Conservation (phyloP, 306 rosid species). For the Cucumis cinereus region DNA sequence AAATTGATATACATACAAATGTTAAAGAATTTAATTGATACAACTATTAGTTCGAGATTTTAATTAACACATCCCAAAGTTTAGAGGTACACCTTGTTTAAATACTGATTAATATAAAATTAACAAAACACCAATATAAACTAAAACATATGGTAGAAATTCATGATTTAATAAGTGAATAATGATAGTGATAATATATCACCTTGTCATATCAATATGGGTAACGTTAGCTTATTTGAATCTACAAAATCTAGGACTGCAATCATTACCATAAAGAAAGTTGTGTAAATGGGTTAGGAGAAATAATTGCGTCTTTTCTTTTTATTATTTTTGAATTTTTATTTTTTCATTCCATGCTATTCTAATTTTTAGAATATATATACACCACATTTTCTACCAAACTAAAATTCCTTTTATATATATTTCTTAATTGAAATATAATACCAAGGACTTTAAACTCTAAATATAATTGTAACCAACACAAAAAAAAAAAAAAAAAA, state of each 20-base stretch:
- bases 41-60: too few relatives aligned
- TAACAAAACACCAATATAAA: too few relatives aligned
- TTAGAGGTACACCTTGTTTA: too few relatives aligned
- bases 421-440: background rate
- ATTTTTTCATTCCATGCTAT: background rate
- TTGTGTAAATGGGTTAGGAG: background rate
- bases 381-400: background rate
- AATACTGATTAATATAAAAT: too few relatives aligned
- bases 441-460: background rate
- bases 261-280: background rate
- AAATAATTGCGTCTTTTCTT: background rate
- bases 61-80: too few relatives aligned
- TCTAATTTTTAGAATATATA: background rate
- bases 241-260: background rate
- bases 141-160: too few relatives aligned
- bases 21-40: too few relatives aligned
- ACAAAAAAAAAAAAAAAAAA: too few relatives aligned
- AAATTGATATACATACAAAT: too few relatives aligned
- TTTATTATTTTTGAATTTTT: background rate
- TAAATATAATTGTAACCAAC: too few relatives aligned
- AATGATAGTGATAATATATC: background rate
- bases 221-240: background rate
- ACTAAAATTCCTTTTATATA: too few relatives aligned
- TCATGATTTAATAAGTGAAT: background rate
- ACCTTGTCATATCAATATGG: background rate